Evolutionary conservation across 805 yeast species (phyloP), one percentile per base, ranked within the genome.

Genomic region (Nakazawaea wyomingensis): DNA sequence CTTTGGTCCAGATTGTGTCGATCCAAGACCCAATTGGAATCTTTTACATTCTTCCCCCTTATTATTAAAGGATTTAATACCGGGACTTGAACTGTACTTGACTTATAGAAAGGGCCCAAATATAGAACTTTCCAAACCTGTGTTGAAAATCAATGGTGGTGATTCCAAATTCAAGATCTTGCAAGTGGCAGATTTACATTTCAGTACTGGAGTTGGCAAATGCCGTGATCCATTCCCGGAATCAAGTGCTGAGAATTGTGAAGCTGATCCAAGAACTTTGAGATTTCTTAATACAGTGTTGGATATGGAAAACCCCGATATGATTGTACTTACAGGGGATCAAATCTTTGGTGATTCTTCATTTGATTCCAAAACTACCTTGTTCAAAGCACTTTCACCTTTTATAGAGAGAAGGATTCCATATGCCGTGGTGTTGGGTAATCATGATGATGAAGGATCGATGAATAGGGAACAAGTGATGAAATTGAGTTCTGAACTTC

Each of bases 161-260:
- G 55, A 71, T 17, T 78, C 78, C 4, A 73, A 68, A 43, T 86
- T 82, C 62, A 91, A 85, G 59, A 82, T 93, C 33, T 62, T 88
- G 9, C 99, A 93, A 61, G 77, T 91, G 4, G 95, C 97, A 0
- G 98, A 93, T 59, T 66, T 91, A 44, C 99, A 93, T 62, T 82
- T 85, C 57, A 74, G 93, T n/a, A 84, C 96, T 0, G 90, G 89
- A 5, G 72, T 66, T 42, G 97, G 97, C 11, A 60, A 61, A 37
- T 93, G 98, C 55, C 68, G 83, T 41, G 95, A 90, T 56, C 81
- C 85, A 10, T 76, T 57, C 32, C 91, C 45, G 1, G 68, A 68
- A 16, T 60, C 57, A 13, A 59, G 64, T 8, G 62, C 61, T 3
- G 65, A 64, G 5, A 65, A 62, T 10, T 93, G 98, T 56, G 62